Percentiles rank a stretch among this genome's conserved stretches.
Evolutionary conservation across 768 basidiomycete species (phyloP).

Genomic region (Psilocybe sp.): DNA sequence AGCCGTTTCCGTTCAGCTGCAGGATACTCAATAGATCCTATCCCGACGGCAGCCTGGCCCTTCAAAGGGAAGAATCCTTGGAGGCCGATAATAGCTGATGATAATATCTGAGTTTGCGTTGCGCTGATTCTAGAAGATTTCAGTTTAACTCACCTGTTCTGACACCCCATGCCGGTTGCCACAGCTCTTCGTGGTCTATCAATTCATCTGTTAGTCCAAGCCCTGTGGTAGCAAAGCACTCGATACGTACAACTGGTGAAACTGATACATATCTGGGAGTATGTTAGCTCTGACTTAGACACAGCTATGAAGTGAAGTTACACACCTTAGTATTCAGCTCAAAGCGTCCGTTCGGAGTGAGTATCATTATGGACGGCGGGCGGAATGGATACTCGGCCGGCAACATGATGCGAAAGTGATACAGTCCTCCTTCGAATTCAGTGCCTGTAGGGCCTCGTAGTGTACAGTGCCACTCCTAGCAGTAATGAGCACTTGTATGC

Average conservation of each 20-base stretch:
- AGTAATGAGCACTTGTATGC: conserved; percentile 15
- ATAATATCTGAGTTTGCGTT: conserved; percentile 1
- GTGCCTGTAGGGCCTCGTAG: conserved; percentile 84
- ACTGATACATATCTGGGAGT: conserved; percentile 80
- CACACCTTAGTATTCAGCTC: conserved; percentile 92
- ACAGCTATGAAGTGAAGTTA: conserved; percentile 1
- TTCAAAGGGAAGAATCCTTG: conserved; percentile 89
- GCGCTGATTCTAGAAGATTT: conserved; percentile 3
- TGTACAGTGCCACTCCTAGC: conserved; percentile 94
- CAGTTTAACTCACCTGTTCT: conserved; percentile 64
- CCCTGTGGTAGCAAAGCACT: neutral
- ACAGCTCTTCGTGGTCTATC: conserved; percentile 89
- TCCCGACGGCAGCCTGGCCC: conserved; percentile 82
- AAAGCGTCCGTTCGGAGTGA: conserved; percentile 96
- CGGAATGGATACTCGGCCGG: conserved; percentile 96
- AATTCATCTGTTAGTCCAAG: conserved; percentile 10
- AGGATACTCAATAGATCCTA: conserved; percentile 85
- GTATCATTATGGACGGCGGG: conserved; percentile 92
- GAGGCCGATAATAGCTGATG: conserved; percentile 76
- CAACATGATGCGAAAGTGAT: conserved; percentile 88
- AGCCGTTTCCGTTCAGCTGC: conserved; percentile 72
- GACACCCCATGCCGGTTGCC: conserved; percentile 99
- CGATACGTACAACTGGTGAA: conserved; percentile 76
- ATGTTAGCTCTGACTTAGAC: neutral
- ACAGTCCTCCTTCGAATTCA: conserved; percentile 93